Evolutionary conservation across 83 land plant species (phyloP).

Genomic region (Diphasiastrum complanatum): DNA sequence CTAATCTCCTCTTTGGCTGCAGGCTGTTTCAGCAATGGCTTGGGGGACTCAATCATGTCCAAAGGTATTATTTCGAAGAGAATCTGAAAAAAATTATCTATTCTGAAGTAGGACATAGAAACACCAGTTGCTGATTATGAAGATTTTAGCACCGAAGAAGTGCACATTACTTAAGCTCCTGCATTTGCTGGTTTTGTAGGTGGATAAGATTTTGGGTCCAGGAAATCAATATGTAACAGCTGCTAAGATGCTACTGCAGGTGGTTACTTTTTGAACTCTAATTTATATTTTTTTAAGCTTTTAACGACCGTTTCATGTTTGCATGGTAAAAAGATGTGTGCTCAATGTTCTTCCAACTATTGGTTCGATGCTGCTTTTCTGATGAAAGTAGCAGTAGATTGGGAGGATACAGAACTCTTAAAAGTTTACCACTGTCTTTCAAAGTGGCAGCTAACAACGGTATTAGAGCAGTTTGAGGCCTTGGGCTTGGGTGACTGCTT

Average conservation of each 20-base stretch:
- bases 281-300: not conserved
- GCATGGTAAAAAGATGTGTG: not conserved
- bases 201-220: conserved; percentile 95
- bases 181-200: conserved; percentile 57
- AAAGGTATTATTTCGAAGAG: conserved; percentile 43
- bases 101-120: no score
- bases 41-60: conserved; percentile 99
- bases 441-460: no score
- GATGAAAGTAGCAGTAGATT: no score
- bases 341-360: no score
- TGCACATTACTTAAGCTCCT: not conserved
- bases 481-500: no score
- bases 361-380: no score
- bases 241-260: conserved; percentile 99
- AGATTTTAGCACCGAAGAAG: no score
- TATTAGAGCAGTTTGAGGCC: no score
- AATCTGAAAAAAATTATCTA: no score
- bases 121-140: no score
- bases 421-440: no score
- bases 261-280: conserved; percentile 15
- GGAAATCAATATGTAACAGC: conserved; percentile 99
- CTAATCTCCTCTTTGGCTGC: conserved; percentile 5
- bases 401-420: no score
- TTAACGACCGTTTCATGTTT: not conserved
- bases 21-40: conserved; percentile 99